Percentiles rank a stretch among this genome's conserved stretches.
Conservation (phyloP, 257 asterid species). For the Nicotiana attenuata region DNA sequence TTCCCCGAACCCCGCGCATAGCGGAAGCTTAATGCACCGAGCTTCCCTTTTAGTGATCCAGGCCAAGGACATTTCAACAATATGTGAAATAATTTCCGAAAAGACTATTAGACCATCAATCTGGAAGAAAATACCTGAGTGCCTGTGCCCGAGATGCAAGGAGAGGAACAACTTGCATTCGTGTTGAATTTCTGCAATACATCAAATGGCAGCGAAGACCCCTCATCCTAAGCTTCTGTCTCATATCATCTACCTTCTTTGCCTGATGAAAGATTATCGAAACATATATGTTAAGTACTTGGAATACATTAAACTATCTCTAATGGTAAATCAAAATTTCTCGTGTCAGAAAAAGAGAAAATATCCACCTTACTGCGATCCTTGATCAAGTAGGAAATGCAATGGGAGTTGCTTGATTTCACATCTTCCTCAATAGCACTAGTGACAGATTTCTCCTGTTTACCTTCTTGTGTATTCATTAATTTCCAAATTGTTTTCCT, state of each 20-base stretch:
- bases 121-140: slow-evolving; percentile 47
- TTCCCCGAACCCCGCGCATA: too few species aligned
- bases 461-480: slow-evolving; percentile 44
- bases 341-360: background rate
- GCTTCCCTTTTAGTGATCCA: background rate
- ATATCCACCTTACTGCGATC: slow-evolving; percentile 50
- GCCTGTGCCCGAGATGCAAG: slow-evolving; percentile 90
- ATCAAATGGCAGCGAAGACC: slow-evolving; percentile 85
- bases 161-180: slow-evolving; percentile 80
- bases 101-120: background rate
- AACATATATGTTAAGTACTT: background rate
- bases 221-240: slow-evolving; percentile 86
- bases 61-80: background rate
- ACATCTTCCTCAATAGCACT: slow-evolving; percentile 43
- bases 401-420: slow-evolving; percentile 61
- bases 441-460: slow-evolving; percentile 20
- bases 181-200: slow-evolving; percentile 80
- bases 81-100: background rate
- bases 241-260: slow-evolving; percentile 71
- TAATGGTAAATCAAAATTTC: background rate
- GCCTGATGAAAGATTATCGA: slow-evolving; percentile 35
- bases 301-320: background rate
- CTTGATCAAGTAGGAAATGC: slow-evolving; percentile 68
- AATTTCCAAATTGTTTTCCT: slow-evolving; percentile 78
- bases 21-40: too few species aligned